Percentiles rank a stretch among this genome's conserved stretches.
Evolutionary conservation across 2,329 filamentous ascomycete genomes (phyloP).

Genomic region (Fusarium veterinarium): DNA sequence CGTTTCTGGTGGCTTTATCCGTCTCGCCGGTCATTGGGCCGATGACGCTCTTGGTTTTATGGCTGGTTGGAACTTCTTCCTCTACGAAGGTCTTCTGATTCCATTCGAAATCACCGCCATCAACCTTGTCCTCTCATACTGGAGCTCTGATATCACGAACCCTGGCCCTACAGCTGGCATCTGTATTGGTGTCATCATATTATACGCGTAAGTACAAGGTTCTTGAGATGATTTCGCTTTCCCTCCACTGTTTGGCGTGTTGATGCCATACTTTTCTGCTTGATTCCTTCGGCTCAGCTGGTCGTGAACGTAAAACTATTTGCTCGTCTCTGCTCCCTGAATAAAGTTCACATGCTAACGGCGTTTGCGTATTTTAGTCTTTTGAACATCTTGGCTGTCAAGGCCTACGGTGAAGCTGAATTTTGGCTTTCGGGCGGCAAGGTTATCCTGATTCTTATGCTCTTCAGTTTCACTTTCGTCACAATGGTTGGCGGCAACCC

Average conservation of each 20-base stretch:
- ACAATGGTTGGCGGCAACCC: conserved; percentile 85
- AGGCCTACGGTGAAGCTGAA: conserved; percentile 77
- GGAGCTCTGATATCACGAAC: conserved; percentile 60
- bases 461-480: conserved; percentile 82
- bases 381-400: conserved; percentile 74
- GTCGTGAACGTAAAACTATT: conserved; percentile 6
- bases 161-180: conserved; percentile 75
- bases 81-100: conserved; percentile 58
- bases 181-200: conserved; percentile 65
- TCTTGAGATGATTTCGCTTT: neutral
- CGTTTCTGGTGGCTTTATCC: conserved; percentile 71
- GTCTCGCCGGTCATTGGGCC: conserved; percentile 72
- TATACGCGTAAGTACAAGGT: conserved; percentile 63
- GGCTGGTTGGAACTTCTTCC: conserved; percentile 58
- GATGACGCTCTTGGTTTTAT: conserved; percentile 73
- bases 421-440: conserved; percentile 75
- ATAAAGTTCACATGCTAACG: conserved; percentile 44
- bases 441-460: conserved; percentile 72
- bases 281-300: neutral
- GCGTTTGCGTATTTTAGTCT: conserved; percentile 50
- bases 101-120: conserved; percentile 58
- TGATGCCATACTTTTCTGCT: neutral
- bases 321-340: neutral
- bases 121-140: conserved; percentile 56
- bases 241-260: conserved; percentile 9